Evolutionary conservation across 2,329 filamentous ascomycete genomes (phyloP), one percentile per base, ranked within the genome.

Genomic region (Celoporthe dispersa): DNA sequence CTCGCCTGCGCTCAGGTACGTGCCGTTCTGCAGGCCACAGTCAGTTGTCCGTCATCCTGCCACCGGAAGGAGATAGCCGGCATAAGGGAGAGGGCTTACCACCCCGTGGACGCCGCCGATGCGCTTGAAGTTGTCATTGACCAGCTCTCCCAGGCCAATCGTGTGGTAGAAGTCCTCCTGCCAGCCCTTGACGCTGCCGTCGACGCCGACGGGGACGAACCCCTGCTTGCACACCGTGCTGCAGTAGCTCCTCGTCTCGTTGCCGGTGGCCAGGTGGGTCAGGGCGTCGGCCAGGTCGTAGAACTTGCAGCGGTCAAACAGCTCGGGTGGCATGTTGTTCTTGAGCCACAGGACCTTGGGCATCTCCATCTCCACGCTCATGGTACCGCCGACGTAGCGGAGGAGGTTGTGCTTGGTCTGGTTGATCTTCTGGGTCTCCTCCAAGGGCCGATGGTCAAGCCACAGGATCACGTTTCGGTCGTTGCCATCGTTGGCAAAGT

Each of bases 351-450:
- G 86, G 1, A 98, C 93, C 83, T 99, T 99, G 73, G 96, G 96
- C 68, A 99, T 97, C 81, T 99, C 96, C 96, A 99, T 99, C 85
- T 99, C 96, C 74, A 98, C 95, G 79, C 94, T 97, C 96, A 99
- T 99, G 79, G 92, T 95, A 73, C 96, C 96, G 75, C 96, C 96
- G 25, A 99, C 96, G 78, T 99, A 99, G 77, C 94, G 92, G 70
- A 99, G 88, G 67, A 99, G 85, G 80, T 97, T 96, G 84, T 99
- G 96, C 67, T 91, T 87, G 2, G 96, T 98, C 68, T 90, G 89
- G 80, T 99, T 99, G 84, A 99, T 97, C 82, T 93, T 92, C 73
- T 93, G 91, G 0, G 95, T 97, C 85, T 99, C 96, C 71, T 93
- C 89, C 19, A 96, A 89, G 0, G 96, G 94, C 53, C 96, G 90